Evolutionary conservation across 2,329 filamentous ascomycete species (phyloP).

Genomic region (Magnaporthiopsis poae): DNA sequence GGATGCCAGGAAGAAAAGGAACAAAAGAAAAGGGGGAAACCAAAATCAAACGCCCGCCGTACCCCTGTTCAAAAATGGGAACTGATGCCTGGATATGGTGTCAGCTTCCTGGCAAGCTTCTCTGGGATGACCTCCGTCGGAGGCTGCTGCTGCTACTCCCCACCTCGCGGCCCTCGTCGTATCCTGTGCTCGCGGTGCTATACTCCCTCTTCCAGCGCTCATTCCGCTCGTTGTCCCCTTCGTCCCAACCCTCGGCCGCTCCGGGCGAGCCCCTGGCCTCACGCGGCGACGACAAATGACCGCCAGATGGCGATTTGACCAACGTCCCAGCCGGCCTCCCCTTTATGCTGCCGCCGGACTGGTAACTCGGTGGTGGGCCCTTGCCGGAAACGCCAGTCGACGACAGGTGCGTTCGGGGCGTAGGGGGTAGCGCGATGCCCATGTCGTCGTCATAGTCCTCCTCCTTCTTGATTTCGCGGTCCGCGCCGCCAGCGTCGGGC

Average conservation of each 20-base stretch:
- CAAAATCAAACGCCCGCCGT: neutral
- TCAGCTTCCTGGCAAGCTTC: neutral
- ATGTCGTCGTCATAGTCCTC: slow-evolving; percentile 1
- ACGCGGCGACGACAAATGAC: neutral
- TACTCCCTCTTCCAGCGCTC: neutral
- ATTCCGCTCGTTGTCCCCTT: neutral
- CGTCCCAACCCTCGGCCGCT: neutral
- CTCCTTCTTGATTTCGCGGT: slow-evolving; percentile 3
- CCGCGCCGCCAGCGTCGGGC: neutral
- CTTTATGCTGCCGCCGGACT: slow-evolving; percentile 5
- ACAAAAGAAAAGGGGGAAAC: neutral
- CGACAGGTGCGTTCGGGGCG: neutral
- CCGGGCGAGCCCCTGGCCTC: neutral
- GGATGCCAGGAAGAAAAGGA: neutral
- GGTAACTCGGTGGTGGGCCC: slow-evolving; percentile 7
- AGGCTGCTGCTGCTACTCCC: neutral
- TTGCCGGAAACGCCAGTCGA: neutral
- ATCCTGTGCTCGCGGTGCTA: neutral
- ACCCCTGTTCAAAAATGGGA: neutral
- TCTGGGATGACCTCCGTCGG: neutral
- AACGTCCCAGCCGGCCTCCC: neutral
- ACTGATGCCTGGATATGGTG: neutral
- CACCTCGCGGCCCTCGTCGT: neutral
- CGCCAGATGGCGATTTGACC: neutral
- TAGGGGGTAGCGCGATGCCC: neutral